Evolutionary conservation across 768 basidiomycete genomes (phyloP), one percentile per base, ranked within the genome.

Genomic region (Pisolithus sp.): DNA sequence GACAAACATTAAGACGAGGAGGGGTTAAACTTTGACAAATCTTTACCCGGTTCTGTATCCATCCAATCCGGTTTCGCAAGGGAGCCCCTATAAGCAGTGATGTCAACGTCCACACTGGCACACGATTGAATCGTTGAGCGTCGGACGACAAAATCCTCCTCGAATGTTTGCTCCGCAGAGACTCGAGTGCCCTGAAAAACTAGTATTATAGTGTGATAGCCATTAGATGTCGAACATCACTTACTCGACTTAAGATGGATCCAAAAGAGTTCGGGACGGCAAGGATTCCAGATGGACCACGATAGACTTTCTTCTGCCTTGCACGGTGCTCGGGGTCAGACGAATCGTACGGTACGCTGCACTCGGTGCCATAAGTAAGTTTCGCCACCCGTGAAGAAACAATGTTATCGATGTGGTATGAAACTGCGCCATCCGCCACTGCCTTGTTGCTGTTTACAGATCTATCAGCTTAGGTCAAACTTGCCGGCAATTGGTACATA

Each of bases 381-480:
- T 71, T 75, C 4, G 78, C 67, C 5, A 81, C 71, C 28, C 80
- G 73, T 5, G 69, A 69, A 6, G 72, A 68, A 5, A 81, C 79
- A 13, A 73, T 72, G 54, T 75, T 74, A 52, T 81, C 76, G 17
- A 82, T 48, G 23, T 64, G 70, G 49, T 61, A 74, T 3, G 67
- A 71, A 24, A 72, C 59, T 5, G 72, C 76, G 2, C 80, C 80
- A 44, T 80, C 76, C 1, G 80, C 76, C 8, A 81, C 80, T 1
- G 78, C 80, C 61, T 72, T 79, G 55, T 69, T 71, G 26, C 74
- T 76, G 48, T 49, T 20, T 37, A 6, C 8, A 17, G 44, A n/a
- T 4, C 10, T 2, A 28, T 69, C 34, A 67, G 59, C 9, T 3
- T n/a, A 15, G 40, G 26, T 5, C n/a, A 28, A 24, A 36, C 26